Percentiles rank a stretch among this genome's conserved stretches.
Conservation (phyloP, 2,329 filamentous ascomycete species). For the Sarocladiaceae sp. region DNA sequence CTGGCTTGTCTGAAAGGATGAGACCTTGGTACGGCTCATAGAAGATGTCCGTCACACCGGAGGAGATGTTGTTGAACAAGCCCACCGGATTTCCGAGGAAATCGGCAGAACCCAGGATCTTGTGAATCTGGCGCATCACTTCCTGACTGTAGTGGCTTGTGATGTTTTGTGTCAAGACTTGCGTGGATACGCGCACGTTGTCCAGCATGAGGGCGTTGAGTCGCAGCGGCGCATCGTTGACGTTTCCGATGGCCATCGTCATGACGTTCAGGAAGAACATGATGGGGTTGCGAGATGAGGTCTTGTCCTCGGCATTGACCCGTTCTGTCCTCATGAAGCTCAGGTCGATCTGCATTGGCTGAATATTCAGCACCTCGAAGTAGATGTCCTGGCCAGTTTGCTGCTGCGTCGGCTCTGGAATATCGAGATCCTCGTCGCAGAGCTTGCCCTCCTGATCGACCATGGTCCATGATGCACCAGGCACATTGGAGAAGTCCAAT, state of each 20-base stretch:
- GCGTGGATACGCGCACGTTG: conserved; percentile 85
- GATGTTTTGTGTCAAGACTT: conserved; percentile 77
- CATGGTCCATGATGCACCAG: conserved; percentile 70
- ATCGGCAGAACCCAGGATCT: conserved; percentile 93
- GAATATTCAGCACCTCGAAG: conserved; percentile 93
- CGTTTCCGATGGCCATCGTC: conserved; percentile 98
- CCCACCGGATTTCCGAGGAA: conserved; percentile 97
- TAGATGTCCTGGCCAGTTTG: conserved; percentile 90
- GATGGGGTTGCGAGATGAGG: conserved; percentile 82
- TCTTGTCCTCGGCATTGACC: conserved; percentile 92
- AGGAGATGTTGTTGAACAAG: conserved; percentile 96
- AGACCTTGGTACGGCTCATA: conserved; percentile 98
- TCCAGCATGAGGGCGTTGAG: conserved; percentile 92
- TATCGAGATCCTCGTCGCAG: conserved; percentile 83
- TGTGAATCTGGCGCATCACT: conserved; percentile 90
- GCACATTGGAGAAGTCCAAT: conserved; percentile 89
- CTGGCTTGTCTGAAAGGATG: conserved; percentile 90
- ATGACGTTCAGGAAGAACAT: conserved; percentile 99
- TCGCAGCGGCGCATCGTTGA: conserved; percentile 93
- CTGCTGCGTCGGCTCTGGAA: conserved; percentile 83
- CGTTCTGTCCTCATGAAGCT: conserved; percentile 96
- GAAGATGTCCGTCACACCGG: conserved; percentile 95
- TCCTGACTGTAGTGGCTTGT: conserved; percentile 96
- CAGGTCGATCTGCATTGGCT: conserved; percentile 95
- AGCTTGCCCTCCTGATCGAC: conserved; percentile 72